Conservation (phyloP, 768 basidiomycete genomes). For the Tricholoma bakamatsutake region DNA sequence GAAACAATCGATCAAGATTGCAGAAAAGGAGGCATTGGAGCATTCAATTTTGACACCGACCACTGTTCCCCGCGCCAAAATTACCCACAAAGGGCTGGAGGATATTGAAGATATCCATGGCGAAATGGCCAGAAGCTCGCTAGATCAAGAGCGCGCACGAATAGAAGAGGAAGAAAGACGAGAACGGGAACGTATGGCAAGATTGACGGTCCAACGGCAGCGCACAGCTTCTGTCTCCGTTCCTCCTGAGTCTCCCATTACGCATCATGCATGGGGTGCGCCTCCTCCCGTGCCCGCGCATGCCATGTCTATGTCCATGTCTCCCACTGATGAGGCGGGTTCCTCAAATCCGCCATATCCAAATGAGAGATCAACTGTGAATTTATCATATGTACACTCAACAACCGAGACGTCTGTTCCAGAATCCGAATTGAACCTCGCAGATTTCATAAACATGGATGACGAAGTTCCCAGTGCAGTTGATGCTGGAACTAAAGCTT, state of each 20-base stretch:
- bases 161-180: conserved; percentile 65
- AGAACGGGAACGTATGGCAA: conserved; percentile 63
- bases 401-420: conserved; percentile 31
- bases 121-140: conserved; percentile 22
- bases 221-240: conserved; percentile 54
- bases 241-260: conserved; percentile 67
- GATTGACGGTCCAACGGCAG: conserved; percentile 47
- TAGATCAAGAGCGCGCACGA: conserved; percentile 53
- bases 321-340: conserved; percentile 19
- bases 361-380: conserved; percentile 11
- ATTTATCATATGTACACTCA: conserved; percentile 11
- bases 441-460: conserved; percentile 74
- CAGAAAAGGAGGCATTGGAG: conserved; percentile 77
- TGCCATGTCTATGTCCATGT: conserved; percentile 29
- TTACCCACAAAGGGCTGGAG: conserved; percentile 90
- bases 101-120: conserved; percentile 80
- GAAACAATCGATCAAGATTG: conserved; percentile 74
- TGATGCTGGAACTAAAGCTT: conserved; percentile 15
- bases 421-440: conserved; percentile 66
- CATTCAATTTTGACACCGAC: conserved; percentile 79
- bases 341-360: conserved; percentile 23
- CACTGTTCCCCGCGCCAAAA: conserved; percentile 64
- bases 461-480: conserved; percentile 46
- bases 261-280: conserved; percentile 53
- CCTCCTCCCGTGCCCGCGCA: conserved; percentile 53